Percentiles rank a stretch among this genome's conserved stretches.
These are phyloP conservation scores for Trichoderma virens DNA, from an alignment of 495 filamentous ascomycete genomes.

Conservation along the genomic window DNA sequence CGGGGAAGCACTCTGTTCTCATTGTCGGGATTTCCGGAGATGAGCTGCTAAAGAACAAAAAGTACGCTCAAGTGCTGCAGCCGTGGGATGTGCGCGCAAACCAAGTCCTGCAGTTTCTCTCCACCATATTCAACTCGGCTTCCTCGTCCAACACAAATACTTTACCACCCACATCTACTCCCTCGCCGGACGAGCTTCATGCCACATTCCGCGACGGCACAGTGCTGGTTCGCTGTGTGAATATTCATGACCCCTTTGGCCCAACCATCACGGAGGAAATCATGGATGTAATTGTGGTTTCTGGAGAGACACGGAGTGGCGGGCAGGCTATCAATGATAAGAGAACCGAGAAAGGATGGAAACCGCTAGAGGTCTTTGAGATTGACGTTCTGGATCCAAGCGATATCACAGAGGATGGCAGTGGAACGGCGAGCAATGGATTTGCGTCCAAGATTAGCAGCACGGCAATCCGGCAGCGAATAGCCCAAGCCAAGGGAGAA, in stretches of 20 bases:
- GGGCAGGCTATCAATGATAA: slow-evolving; percentile 78
- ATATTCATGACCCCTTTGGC: slow-evolving; percentile 84
- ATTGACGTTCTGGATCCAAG: slow-evolving; percentile 80
- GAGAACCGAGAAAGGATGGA: slow-evolving; percentile 71
- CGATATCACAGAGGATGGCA: slow-evolving; percentile 43
- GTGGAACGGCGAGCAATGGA: slow-evolving; percentile 34
- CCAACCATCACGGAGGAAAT: slow-evolving; percentile 79
- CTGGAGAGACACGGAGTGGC: slow-evolving; percentile 78
- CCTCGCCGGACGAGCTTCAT: slow-evolving; percentile 21
- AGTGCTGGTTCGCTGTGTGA: slow-evolving; percentile 59
- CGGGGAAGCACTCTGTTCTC: slow-evolving; percentile 38
- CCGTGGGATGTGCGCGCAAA: slow-evolving; percentile 66
- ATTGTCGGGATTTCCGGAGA: slow-evolving; percentile 86
- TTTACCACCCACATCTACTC: neutral
- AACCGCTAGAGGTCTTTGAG: slow-evolving; percentile 69
- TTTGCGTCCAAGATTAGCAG: slow-evolving; percentile 89
- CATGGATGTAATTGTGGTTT: slow-evolving; percentile 77
- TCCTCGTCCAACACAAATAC: neutral
- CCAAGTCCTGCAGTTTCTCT: slow-evolving; percentile 62
- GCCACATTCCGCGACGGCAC: slow-evolving; percentile 35
- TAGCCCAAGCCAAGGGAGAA: slow-evolving; percentile 24
- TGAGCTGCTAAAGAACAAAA: slow-evolving; percentile 77
- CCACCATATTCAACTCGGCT: slow-evolving; percentile 45
- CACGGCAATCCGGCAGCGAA: slow-evolving; percentile 50
- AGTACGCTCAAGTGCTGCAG: slow-evolving; percentile 71